Conservation (phyloP, 441 rosid species). For the Macaranga tanarius region DNA sequence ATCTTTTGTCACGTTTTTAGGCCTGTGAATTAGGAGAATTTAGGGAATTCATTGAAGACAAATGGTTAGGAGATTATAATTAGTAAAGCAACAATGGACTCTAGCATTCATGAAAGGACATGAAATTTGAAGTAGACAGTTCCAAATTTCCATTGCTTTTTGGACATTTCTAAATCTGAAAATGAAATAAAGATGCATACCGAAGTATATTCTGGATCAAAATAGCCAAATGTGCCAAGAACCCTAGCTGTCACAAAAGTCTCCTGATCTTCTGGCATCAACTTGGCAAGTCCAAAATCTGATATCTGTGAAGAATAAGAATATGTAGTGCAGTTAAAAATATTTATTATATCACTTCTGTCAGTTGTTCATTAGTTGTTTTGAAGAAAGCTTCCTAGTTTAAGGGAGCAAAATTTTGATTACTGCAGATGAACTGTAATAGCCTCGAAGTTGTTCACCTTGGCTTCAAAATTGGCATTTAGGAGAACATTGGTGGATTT, state of each 20-base stretch:
- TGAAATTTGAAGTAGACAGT: constrained; percentile 4
- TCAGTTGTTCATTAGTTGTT: neutral
- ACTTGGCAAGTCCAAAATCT: constrained; percentile 91
- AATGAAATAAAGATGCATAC: constrained; percentile 35
- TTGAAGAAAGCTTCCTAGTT: constrained; percentile 2
- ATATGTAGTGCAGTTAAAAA: constrained; percentile 20
- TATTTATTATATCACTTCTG: neutral
- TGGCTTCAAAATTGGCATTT: constrained; percentile 71
- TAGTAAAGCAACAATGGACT: neutral
- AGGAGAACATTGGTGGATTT: constrained; percentile 88
- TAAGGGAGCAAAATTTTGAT: neutral
- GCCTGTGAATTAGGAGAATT: neutral
- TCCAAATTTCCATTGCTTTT: neutral
- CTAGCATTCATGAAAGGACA: neutral
- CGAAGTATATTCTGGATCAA: constrained; percentile 92
- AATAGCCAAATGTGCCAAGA: constrained; percentile 95
- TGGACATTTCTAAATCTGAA: constrained; percentile 1
- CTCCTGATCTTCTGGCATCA: constrained; percentile 94
- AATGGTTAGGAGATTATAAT: neutral
- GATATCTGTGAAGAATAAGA: constrained; percentile 56
- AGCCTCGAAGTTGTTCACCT: constrained; percentile 41
- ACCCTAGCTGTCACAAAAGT: constrained; percentile 77
- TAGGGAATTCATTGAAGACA: neutral
- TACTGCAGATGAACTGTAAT: neutral
- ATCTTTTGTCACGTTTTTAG: neutral